Evolutionary conservation across 2,329 filamentous ascomycete genomes (phyloP), one percentile per base, ranked within the genome.

Genomic region (Microsporum canis): DNA sequence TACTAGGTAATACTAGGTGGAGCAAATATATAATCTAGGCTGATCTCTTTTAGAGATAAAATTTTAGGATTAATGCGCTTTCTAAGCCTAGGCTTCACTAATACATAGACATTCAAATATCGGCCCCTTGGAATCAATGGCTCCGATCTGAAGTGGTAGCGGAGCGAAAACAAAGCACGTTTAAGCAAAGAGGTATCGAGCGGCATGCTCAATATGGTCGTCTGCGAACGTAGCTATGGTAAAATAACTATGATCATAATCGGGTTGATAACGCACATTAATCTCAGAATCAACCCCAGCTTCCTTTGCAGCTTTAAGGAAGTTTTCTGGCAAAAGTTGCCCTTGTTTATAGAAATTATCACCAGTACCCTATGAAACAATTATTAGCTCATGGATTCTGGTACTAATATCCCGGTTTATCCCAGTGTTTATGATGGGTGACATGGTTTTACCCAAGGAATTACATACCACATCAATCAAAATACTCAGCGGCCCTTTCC

Each of bases 271-370:
- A 69, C 92, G 84, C 65, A 97, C 77, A 60, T 84, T 84, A 64
- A 96, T 77, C 7, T 88, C 88, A 62, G 83, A 79, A 63, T 80
- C 77, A 59, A 90, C 80, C 23, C 89, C 89, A 31, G 84, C 83
- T 66, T 88, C 85, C 77, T 89, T 86, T 62, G 86, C 90, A 10
- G 88, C 91, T 69, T 84, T 82, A 66, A 88, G 84, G 59, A 99
- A 85, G 75, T 97, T 97, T 81, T 99, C 94, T 0, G 92, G 94
- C 47, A 97, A 82, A 61, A 99, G 80, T 76, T 99, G 94, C 55
- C 85, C 84, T 74, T 95, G 86, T 79, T 96, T 92, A 79, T 97
- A 97, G 75, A 97, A 99, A 76, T 92, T 90, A 79, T 99, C 94
- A 29, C 84, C 90, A 3, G 91, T 96, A 47, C 94, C 94, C 87